These are phyloP conservation scores for Fraxinus velutina DNA, from an alignment of 305 asterid species.

Conservation along the genomic window DNA sequence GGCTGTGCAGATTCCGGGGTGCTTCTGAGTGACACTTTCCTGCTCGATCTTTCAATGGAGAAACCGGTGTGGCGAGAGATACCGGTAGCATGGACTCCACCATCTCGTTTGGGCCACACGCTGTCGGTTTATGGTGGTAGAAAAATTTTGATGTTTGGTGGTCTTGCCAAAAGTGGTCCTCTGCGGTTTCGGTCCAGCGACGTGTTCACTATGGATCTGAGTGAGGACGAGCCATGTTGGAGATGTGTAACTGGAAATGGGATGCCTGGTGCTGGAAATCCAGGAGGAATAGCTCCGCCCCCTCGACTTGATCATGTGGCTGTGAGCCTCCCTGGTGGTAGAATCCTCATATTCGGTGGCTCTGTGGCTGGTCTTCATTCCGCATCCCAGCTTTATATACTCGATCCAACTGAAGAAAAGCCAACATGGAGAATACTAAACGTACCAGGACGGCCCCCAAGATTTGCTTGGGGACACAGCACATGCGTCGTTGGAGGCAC, in stretches of 20 bases:
- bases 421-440: constrained; percentile 83
- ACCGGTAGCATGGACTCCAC: constrained; percentile 80
- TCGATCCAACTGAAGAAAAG: constrained; percentile 78
- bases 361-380: constrained; percentile 91
- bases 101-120: constrained; percentile 81
- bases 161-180: constrained; percentile 84
- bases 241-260: constrained; percentile 74
- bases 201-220: constrained; percentile 76
- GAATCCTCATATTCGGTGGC: constrained; percentile 73
- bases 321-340: constrained; percentile 76
- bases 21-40: constrained; percentile 71
- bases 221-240: constrained; percentile 83
- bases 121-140: constrained; percentile 71
- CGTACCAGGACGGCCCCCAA: constrained; percentile 75
- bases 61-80: constrained; percentile 79
- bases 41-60: constrained; percentile 74
- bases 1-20: constrained; percentile 90
- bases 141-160: constrained; percentile 84
- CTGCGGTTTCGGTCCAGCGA: constrained; percentile 77
- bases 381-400: constrained; percentile 74
- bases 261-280: constrained; percentile 87
- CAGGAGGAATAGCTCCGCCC: constrained; percentile 77
- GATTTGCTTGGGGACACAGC: constrained; percentile 85
- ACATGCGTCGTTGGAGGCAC: constrained; percentile 86
- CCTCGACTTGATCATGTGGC: constrained; percentile 89